Percentiles rank a stretch among this genome's conserved stretches.
Conservation (phyloP, 495 filamentous ascomycete genomes). For the Tetracladium setigerum region DNA sequence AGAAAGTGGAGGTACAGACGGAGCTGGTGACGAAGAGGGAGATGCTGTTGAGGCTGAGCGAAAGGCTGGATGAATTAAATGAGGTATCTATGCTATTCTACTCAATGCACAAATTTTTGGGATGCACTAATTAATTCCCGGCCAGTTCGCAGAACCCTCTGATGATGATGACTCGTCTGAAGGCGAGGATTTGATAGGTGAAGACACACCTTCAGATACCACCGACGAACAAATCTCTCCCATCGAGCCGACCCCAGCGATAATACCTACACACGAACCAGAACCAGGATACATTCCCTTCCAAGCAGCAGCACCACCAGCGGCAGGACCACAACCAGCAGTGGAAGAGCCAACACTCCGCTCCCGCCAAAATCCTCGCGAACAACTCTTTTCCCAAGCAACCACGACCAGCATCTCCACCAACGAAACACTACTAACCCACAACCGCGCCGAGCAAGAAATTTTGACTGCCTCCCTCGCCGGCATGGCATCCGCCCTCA, state of each 20-base stretch:
- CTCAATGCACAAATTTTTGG: not conserved
- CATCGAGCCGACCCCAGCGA: constrained; percentile 10
- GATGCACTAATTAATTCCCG: not conserved
- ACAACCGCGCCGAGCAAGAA: constrained; percentile 75
- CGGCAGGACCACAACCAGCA: no score
- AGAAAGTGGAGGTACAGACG: constrained; percentile 57
- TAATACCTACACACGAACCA: constrained; percentile 13
- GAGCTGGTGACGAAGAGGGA: constrained; percentile 60
- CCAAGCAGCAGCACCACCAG: constrained; percentile 19
- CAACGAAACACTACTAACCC: constrained; percentile 62
- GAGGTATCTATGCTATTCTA: constrained; percentile 32
- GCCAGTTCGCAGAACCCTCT: constrained; percentile 7
- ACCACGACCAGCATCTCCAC: constrained; percentile 21
- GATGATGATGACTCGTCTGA: constrained; percentile 36
- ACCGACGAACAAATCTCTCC: constrained; percentile 12
- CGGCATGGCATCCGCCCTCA: constrained; percentile 67
- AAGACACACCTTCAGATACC: constrained; percentile 28
- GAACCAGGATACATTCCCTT: constrained; percentile 14
- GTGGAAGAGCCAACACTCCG: no score
- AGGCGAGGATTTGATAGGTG: constrained; percentile 41
- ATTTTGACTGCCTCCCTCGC: constrained; percentile 75
- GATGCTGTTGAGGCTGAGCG: constrained; percentile 47
- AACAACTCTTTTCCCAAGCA: not conserved
- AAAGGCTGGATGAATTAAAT: constrained; percentile 53
- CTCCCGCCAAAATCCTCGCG: constrained; percentile 4